Evolutionary conservation across 2,329 filamentous ascomycete species (phyloP).

Genomic region (Arthrobotrys sphaeroides): DNA sequence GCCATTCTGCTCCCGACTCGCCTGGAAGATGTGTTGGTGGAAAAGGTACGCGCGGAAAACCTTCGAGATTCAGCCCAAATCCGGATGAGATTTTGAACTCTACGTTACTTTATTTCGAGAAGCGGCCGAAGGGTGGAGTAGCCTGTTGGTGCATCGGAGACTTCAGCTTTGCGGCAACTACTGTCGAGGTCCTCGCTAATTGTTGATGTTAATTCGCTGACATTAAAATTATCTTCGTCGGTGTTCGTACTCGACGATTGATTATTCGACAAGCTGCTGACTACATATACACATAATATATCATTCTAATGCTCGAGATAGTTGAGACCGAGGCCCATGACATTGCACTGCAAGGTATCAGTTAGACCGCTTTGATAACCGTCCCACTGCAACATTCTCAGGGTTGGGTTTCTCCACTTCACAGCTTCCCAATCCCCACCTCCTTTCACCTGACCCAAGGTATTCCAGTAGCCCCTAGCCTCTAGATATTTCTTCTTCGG

Average conservation of each 20-base stretch:
- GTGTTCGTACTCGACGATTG: neutral
- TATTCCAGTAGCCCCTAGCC: conserved; percentile 58
- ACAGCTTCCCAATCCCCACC: conserved; percentile 58
- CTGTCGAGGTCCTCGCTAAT: neutral
- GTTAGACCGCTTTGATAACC: conserved; percentile 19
- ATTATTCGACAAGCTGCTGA: neutral
- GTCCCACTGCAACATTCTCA: conserved; percentile 41
- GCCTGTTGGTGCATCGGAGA: neutral
- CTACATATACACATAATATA: no score
- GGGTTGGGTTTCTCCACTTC: conserved; percentile 19
- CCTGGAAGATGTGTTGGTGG: conserved; percentile 8
- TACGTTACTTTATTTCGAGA: neutral
- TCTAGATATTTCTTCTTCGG: conserved; percentile 58
- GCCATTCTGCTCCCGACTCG: neutral
- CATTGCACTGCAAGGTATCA: conserved; percentile 19
- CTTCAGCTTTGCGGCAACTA: neutral
- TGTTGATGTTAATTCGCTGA: no score
- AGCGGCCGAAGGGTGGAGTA: neutral
- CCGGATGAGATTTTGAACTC: neutral
- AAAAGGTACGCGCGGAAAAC: conserved; percentile 8
- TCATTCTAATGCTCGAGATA: conserved; percentile 11
- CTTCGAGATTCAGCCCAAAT: neutral
- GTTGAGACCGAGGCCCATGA: neutral
- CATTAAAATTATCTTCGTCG: no score
- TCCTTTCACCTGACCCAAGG: conserved; percentile 58